phyloP scores from a whole-genome alignment of 2,329 filamentous ascomycete species.

The Furcasterigmium furcatum region DNA sequence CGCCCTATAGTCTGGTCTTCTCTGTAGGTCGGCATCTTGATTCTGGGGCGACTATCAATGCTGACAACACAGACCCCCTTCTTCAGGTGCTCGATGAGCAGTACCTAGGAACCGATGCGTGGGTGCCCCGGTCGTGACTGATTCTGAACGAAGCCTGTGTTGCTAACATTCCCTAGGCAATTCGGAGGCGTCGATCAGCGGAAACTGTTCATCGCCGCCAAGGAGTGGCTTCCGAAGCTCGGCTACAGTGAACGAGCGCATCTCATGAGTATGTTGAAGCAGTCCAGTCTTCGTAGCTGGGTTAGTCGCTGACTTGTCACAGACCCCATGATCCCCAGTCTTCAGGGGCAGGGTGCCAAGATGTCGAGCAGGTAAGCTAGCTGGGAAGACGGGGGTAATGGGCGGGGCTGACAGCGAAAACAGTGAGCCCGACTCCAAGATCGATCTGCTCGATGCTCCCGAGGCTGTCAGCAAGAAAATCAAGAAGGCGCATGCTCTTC shows the following conservation, averaged over 20 bases:
- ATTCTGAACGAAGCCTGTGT: background rate
- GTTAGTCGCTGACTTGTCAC: background rate
- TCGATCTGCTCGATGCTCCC: constrained; percentile 81
- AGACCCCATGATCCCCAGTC: constrained; percentile 82
- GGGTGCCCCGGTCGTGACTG: too few species aligned
- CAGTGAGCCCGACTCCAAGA: constrained; percentile 66
- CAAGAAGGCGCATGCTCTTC: constrained; percentile 77
- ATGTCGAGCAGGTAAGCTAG: background rate
- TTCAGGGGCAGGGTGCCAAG: constrained; percentile 53
- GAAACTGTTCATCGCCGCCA: constrained; percentile 84
- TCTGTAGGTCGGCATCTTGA: constrained; percentile 38
- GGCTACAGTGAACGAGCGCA: constrained; percentile 67
- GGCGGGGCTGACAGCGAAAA: background rate
- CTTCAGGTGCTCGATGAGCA: constrained; percentile 91
- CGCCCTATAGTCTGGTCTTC: constrained; percentile 62
- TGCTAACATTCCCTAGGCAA: constrained; percentile 39
- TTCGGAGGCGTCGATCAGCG: constrained; percentile 82
- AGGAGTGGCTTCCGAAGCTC: constrained; percentile 79
- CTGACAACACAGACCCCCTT: constrained; percentile 52
- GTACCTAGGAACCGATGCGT: constrained; percentile 77
- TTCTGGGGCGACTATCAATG: background rate
- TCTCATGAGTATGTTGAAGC: constrained; percentile 50
- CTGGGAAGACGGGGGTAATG: background rate
- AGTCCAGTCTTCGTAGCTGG: background rate
- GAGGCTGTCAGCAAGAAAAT: constrained; percentile 79